These are phyloP conservation scores for Penicillium flavigenum DNA, from an alignment of 495 filamentous ascomycete species.

Conservation along the genomic window DNA sequence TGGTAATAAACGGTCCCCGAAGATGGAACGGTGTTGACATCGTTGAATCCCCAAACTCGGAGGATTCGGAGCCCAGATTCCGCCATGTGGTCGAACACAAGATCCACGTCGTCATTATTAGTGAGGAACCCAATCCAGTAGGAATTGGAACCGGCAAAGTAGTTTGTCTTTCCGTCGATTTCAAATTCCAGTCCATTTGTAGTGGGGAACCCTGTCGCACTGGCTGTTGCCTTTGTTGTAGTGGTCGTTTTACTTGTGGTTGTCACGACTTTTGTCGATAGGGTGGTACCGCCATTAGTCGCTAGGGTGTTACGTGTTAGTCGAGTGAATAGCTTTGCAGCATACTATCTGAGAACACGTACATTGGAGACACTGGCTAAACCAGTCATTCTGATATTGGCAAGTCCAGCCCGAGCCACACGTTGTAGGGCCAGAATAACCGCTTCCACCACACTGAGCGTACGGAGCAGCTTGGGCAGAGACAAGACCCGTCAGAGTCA, in stretches of 20 bases:
- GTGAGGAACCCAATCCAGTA: conserved; percentile 74
- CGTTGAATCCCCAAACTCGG: conserved; percentile 74
- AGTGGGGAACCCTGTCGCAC: conserved; percentile 44
- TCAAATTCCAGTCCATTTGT: conserved; percentile 56
- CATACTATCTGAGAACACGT: neutral
- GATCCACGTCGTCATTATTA: conserved; percentile 62
- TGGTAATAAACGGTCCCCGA: conserved; percentile 61
- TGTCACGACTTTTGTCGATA: conserved; percentile 1
- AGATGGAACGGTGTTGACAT: conserved; percentile 49
- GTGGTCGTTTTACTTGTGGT: conserved; percentile 12
- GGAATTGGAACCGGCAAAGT: conserved; percentile 68
- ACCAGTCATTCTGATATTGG: conserved; percentile 36
- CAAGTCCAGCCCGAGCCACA: conserved; percentile 37
- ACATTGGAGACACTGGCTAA: conserved; percentile 39
- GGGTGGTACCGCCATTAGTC: conserved; percentile 1
- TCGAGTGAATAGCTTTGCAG: neutral
- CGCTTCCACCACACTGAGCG: conserved; percentile 38
- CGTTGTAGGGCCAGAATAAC: conserved; percentile 27
- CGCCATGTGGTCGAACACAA: conserved; percentile 48
- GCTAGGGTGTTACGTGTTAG: neutral
- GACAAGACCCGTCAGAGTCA: conserved; percentile 25
- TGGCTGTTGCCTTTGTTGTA: conserved; percentile 14
- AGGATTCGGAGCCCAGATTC: conserved; percentile 64
- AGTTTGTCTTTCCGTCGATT: conserved; percentile 60
- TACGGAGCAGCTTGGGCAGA: conserved; percentile 31